These are phyloP conservation scores for Akanthomyces muscarius DNA, from an alignment of 2,329 filamentous ascomycete species.

Conservation along the genomic window DNA sequence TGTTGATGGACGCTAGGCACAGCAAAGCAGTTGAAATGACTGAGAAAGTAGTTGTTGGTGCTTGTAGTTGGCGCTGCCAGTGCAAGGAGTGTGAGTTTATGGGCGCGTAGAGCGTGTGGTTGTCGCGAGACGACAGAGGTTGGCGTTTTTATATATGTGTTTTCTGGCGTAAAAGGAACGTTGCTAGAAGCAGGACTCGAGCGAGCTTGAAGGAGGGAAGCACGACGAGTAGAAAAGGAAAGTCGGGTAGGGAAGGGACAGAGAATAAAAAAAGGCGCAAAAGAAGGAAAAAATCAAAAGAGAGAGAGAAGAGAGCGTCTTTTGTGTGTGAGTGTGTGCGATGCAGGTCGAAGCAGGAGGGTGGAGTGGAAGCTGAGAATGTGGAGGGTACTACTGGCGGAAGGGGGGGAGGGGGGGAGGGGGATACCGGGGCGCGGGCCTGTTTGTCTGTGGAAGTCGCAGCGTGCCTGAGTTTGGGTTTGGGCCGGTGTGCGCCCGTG, in stretches of 20 bases:
- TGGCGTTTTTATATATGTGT: neutral
- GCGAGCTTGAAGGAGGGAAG: neutral
- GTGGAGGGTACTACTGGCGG: neutral
- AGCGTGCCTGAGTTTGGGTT: neutral
- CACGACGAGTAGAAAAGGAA: neutral
- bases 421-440: neutral
- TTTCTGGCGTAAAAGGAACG: neutral
- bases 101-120: neutral
- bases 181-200: neutral
- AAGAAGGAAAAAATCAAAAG: slow-evolving; percentile 17
- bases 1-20: neutral
- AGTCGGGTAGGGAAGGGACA: slow-evolving; percentile 9
- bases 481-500: no score
- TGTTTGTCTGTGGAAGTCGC: neutral
- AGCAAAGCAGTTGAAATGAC: slow-evolving; percentile 4
- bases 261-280: slow-evolving; percentile 16
- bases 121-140: neutral
- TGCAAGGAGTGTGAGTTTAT: slow-evolving; percentile 3
- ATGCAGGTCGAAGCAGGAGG: slow-evolving; percentile 1
- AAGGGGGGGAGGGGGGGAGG: neutral
- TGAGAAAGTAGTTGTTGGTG: slow-evolving; percentile 21
- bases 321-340: neutral
- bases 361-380: slow-evolving; percentile 11
- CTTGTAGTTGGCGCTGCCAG: slow-evolving; percentile 19
- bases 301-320: slow-evolving; percentile 14